Evolutionary conservation across 1,284 basidiomycete genomes (phyloP).

Genomic region (Austroboletus olivaceoglutinosus): DNA sequence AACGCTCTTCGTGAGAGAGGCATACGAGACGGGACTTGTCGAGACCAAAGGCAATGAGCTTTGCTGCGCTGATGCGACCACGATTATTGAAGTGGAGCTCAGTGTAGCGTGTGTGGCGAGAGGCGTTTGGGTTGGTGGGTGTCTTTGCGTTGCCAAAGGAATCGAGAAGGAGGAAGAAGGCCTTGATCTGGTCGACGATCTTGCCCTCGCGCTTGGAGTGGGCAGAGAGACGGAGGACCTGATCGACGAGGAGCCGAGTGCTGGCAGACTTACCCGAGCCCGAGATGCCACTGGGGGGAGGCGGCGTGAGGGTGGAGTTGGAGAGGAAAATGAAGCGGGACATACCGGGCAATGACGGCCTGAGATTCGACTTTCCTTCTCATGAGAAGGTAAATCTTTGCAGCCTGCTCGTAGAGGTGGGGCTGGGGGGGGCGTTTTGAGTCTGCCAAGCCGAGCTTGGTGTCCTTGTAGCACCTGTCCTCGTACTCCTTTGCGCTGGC

Average conservation of each 20-base stretch:
- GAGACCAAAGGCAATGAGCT: slow-evolving; percentile 81
- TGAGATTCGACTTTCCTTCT: slow-evolving; percentile 75
- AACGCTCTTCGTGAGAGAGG: slow-evolving; percentile 81
- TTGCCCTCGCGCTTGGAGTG: slow-evolving; percentile 75
- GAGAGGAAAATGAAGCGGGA: slow-evolving; percentile 14
- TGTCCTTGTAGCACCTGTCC: slow-evolving; percentile 76
- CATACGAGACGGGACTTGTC: slow-evolving; percentile 82
- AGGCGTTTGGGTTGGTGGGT: slow-evolving; percentile 84
- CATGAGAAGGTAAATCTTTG: slow-evolving; percentile 82
- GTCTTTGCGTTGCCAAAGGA: slow-evolving; percentile 93
- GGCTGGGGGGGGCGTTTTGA: slow-evolving; percentile 69
- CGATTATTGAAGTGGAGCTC: slow-evolving; percentile 88
- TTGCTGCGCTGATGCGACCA: slow-evolving; percentile 76
- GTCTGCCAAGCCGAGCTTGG: slow-evolving; percentile 60
- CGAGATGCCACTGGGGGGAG: slow-evolving; percentile 70
- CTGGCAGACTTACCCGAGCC: slow-evolving; percentile 86
- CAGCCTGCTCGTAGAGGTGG: slow-evolving; percentile 86
- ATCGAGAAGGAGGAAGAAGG: slow-evolving; percentile 74
- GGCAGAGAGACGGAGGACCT: slow-evolving; percentile 79
- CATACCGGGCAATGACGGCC: slow-evolving; percentile 77
- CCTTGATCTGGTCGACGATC: slow-evolving; percentile 78
- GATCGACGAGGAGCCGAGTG: slow-evolving; percentile 72
- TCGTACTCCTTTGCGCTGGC: slow-evolving; percentile 81
- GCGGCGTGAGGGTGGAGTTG: slow-evolving; percentile 13
- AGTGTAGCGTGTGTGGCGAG: slow-evolving; percentile 82